phyloP scores from a whole-genome alignment of 805 yeast genomes.

The Ogataea corticis region DNA sequence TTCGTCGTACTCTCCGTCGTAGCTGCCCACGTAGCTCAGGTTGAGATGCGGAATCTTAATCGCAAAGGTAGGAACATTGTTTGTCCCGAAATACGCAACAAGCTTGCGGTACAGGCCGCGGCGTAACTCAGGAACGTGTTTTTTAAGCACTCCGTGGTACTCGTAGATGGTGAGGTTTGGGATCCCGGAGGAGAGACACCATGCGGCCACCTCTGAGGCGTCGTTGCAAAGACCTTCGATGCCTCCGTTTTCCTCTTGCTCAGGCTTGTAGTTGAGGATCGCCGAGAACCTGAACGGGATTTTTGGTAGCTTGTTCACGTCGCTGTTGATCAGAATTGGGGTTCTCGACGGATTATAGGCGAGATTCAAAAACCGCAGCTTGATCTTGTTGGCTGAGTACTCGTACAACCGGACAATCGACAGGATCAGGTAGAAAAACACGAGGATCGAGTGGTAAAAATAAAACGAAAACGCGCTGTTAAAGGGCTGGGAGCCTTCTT shows the following conservation, averaged over 20 bases:
- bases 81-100: constrained; percentile 71
- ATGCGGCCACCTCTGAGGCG: constrained; percentile 73
- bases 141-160: constrained; percentile 65
- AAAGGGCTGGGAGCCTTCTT: constrained; percentile 3
- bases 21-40: constrained; percentile 43
- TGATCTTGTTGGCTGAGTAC: constrained; percentile 50
- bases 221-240: constrained; percentile 76
- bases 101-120: constrained; percentile 59
- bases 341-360: constrained; percentile 72
- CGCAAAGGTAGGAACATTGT: constrained; percentile 59
- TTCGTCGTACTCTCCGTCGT: constrained; percentile 32
- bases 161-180: constrained; percentile 75
- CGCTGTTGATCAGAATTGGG: constrained; percentile 85
- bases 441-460: constrained; percentile 49
- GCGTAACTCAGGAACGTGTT: constrained; percentile 54
- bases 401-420: constrained; percentile 56
- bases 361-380: constrained; percentile 57
- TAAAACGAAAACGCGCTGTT: constrained; percentile 25
- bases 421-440: constrained; percentile 54
- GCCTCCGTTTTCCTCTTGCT: constrained; percentile 88
- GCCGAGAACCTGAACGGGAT: constrained; percentile 77
- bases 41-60: constrained; percentile 71
- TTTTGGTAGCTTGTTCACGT: constrained; percentile 69
- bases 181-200: constrained; percentile 91
- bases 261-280: constrained; percentile 70